These are phyloP conservation scores for Pisolithus microcarpus DNA, from an alignment of 768 basidiomycete genomes.

Conservation along the genomic window DNA sequence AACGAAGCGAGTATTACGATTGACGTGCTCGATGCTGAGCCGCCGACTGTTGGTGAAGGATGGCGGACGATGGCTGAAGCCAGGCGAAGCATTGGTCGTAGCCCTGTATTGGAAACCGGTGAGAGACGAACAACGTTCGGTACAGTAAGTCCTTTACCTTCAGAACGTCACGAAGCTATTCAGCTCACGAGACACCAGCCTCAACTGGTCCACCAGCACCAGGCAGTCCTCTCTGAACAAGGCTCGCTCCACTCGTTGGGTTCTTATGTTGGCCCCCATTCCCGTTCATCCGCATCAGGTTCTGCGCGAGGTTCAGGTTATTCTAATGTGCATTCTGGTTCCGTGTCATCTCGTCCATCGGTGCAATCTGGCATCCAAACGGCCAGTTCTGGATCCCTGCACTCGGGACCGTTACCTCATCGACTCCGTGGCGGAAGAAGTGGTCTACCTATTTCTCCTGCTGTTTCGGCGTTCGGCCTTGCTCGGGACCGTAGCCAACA, in stretches of 20 bases:
- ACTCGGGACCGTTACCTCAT: constrained; percentile 37
- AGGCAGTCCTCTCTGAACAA: constrained; percentile 45
- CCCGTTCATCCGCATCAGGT: constrained; percentile 38
- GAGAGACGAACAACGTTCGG: constrained; percentile 56
- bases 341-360: constrained; percentile 50
- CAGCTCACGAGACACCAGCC: constrained; percentile 26
- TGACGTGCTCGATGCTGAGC: constrained; percentile 64
- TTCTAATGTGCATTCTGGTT: constrained; percentile 38
- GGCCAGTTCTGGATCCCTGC: constrained; percentile 15
- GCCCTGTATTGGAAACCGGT: constrained; percentile 15
- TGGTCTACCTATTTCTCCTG: constrained; percentile 35
- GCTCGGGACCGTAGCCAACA: constrained; percentile 14
- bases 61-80: constrained; percentile 51
- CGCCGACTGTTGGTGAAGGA: constrained; percentile 51
- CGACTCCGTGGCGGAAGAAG: constrained; percentile 39
- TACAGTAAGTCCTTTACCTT: constrained; percentile 36
- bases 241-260: constrained; percentile 61
- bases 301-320: constrained; percentile 45
- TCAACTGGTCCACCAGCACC: constrained; percentile 36
- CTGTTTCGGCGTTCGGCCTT: constrained; percentile 43
- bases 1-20: constrained; percentile 34
- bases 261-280: constrained; percentile 45
- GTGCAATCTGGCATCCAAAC: constrained; percentile 34
- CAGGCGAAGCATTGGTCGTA: constrained; percentile 11
- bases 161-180: too few relatives aligned